phyloP scores from a whole-genome alignment of 2,329 filamentous ascomycete genomes.

The Akanthomyces lecanii region DNA sequence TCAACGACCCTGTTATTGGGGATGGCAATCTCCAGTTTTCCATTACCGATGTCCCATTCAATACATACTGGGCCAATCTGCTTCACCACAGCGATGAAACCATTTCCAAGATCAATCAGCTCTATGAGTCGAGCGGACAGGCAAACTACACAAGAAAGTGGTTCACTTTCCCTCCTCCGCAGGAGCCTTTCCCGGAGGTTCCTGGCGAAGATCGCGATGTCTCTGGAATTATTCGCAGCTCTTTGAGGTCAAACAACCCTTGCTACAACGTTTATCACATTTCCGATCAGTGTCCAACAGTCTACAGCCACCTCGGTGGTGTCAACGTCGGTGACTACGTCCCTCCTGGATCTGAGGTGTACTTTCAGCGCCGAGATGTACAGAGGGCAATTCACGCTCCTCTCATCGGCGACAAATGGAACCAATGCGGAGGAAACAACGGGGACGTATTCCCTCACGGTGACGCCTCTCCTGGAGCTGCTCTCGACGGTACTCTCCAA shows the following conservation, averaged over 20 bases:
- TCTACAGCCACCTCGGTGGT: slow-evolving; percentile 60
- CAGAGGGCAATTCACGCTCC: slow-evolving; percentile 65
- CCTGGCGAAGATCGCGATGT: slow-evolving; percentile 54
- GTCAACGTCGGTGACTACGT: slow-evolving; percentile 8
- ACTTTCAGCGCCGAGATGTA: slow-evolving; percentile 68
- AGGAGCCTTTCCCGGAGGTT: slow-evolving; percentile 44
- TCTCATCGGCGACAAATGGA: slow-evolving; percentile 44
- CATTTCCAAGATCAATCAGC: slow-evolving; percentile 46
- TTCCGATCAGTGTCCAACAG: slow-evolving; percentile 64
- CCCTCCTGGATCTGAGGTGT: slow-evolving; percentile 60
- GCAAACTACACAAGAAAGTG: slow-evolving; percentile 55
- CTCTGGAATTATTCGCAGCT: slow-evolving; percentile 50
- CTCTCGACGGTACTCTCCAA: slow-evolving; percentile 15
- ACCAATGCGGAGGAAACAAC: slow-evolving; percentile 20
- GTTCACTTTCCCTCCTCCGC: slow-evolving; percentile 66
- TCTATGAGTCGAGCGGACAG: slow-evolving; percentile 58
- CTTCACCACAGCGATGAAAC: slow-evolving; percentile 62
- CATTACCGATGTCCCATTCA: slow-evolving; percentile 52
- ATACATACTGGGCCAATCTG: slow-evolving; percentile 56
- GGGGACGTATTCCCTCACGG: slow-evolving; percentile 18
- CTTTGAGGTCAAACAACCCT: slow-evolving; percentile 55
- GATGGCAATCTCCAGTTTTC: slow-evolving; percentile 41
- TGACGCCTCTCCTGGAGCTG: slow-evolving; percentile 16
- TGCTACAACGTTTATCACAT: slow-evolving; percentile 78
- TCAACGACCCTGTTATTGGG: slow-evolving; percentile 67